Percentiles rank a stretch among this genome's conserved stretches.
Evolutionary conservation across 768 basidiomycete species (phyloP).

Genomic region (Psilocybe cubensis): DNA sequence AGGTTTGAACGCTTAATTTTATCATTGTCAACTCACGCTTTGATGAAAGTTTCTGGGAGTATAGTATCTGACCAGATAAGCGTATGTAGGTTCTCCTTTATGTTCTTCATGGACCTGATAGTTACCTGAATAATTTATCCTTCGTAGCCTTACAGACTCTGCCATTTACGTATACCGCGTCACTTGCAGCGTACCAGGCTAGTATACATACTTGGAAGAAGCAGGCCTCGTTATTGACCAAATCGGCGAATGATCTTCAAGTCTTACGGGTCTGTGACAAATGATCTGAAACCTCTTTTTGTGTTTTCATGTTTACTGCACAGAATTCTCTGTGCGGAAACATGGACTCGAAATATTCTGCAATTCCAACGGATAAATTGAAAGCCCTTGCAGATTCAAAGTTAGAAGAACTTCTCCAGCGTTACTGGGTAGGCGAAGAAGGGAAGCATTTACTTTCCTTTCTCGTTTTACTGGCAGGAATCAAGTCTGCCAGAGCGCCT

Average conservation of each 20-base stretch:
- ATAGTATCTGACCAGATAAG: conserved; percentile 19
- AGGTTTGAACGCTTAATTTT: conserved; percentile 58
- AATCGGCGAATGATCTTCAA: conserved; percentile 35
- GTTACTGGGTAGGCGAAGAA: conserved; percentile 27
- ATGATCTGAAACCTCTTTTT: not conserved
- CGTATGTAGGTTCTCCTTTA: conserved; percentile 26
- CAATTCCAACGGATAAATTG: conserved; percentile 31
- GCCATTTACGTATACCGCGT: conserved; percentile 35
- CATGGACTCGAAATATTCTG: conserved; percentile 24
- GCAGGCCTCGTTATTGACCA: conserved; percentile 35
- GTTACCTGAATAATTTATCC: too few species aligned
- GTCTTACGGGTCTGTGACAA: conserved; percentile 26
- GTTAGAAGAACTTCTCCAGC: conserved; percentile 24
- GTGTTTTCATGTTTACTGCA: not conserved
- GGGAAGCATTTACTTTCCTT: conserved; percentile 30
- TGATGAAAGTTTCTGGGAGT: conserved; percentile 34
- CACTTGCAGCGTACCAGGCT: conserved; percentile 33
- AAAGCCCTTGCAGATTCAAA: conserved; percentile 34
- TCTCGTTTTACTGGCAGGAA: conserved; percentile 29
- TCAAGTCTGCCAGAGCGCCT: conserved; percentile 15
- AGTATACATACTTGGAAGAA: conserved; percentile 40
- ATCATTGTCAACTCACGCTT: conserved; percentile 54
- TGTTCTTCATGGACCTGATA: too few species aligned
- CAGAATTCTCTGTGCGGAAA: not conserved
- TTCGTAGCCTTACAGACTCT: conserved; percentile 31